A percentile compares a stretch with the other conserved stretches of the same genome.
Conservation (phyloP, 2,329 filamentous ascomycete genomes). For the Gremmenia infestans region DNA sequence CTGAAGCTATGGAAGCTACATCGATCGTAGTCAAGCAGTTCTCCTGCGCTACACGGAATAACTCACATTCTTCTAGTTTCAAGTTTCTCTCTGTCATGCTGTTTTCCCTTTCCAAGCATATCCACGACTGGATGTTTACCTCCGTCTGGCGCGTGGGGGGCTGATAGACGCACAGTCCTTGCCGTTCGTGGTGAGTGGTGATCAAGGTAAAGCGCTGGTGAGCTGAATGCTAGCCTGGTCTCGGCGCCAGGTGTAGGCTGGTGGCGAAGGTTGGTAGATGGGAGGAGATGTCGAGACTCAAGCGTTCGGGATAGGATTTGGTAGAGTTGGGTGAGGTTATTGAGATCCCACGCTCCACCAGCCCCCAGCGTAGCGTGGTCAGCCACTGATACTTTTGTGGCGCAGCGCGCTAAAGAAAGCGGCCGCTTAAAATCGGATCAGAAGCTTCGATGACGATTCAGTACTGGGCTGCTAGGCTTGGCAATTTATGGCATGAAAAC, state of each 20-base stretch:
- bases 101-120: constrained; percentile 55
- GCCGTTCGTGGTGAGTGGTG: neutral
- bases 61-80: constrained; percentile 83
- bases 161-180: constrained; percentile 9
- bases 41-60: neutral
- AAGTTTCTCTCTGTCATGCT: constrained; percentile 74
- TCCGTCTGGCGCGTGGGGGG: constrained; percentile 6
- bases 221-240: neutral
- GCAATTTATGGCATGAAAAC: neutral
- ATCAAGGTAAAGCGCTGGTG: neutral
- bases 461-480: too few species aligned
- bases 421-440: too few species aligned
- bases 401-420: too few species aligned
- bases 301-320: too few species aligned
- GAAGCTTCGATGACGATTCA: too few species aligned
- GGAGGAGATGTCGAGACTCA: neutral
- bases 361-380: too few species aligned
- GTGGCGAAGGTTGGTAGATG: neutral
- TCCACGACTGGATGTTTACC: constrained; percentile 37
- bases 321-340: too few species aligned
- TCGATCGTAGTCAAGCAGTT: neutral
- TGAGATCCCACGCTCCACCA: too few species aligned
- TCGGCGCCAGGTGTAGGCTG: neutral
- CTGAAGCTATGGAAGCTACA: neutral
- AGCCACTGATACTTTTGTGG: too few species aligned